These are phyloP conservation scores for Solanum pinnatisectum DNA, from an alignment of 257 asterid genomes.

Conservation along the genomic window DNA sequence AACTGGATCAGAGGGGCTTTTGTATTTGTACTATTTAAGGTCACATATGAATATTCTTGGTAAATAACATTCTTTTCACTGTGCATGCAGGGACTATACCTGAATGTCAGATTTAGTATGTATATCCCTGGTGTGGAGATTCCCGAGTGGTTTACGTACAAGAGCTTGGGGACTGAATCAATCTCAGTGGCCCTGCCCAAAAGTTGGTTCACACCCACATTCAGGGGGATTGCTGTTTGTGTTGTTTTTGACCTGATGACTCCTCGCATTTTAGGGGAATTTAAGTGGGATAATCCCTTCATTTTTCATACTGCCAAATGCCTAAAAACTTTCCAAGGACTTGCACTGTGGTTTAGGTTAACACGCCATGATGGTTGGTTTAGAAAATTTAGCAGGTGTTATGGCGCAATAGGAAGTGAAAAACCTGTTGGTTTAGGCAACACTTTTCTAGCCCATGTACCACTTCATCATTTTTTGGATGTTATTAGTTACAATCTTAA, in stretches of 20 bases:
- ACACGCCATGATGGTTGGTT: not conserved
- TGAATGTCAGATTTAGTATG: not conserved
- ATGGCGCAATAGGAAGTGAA: not conserved
- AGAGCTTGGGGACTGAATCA: not conserved
- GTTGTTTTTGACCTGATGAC: not conserved
- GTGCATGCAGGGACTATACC: not conserved
- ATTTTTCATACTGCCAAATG: not conserved
- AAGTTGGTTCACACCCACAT: not conserved
- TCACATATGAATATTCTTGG: too few relatives aligned
- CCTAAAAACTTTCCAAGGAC: not conserved
- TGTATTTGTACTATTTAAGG: too few relatives aligned
- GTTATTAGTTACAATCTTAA: not conserved
- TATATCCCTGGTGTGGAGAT: not conserved
- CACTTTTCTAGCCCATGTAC: not conserved
- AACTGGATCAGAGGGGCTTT: too few relatives aligned
- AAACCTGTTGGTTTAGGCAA: not conserved
- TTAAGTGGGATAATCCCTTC: accelerated
- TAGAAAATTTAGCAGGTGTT: too few relatives aligned
- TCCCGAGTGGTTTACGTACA: not conserved
- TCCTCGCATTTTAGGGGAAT: not conserved
- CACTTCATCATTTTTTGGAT: too few relatives aligned
- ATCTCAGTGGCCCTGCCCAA: not conserved
- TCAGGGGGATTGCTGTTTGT: not conserved
- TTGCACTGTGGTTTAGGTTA: accelerated
- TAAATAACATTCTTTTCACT: too few relatives aligned